Conservation (phyloP, 768 basidiomycete genomes). For the Roridomyces roridus region DNA sequence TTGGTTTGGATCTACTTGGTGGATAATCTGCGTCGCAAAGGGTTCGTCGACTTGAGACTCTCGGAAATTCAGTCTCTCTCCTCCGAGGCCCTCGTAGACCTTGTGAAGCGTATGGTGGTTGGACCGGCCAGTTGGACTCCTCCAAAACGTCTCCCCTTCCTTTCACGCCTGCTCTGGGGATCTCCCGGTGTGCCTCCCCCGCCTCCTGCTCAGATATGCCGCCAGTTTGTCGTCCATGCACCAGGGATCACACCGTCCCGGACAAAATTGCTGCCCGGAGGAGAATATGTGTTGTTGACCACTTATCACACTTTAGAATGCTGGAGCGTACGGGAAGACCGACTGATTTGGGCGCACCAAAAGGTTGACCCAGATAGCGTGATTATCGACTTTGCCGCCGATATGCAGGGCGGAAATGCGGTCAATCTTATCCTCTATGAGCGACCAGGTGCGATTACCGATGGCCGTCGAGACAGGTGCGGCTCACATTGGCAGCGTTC, state of each 20-base stretch:
- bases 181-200: background rate
- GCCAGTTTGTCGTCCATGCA: conserved; percentile 1
- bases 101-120: conserved; percentile 7
- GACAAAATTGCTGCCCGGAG: conserved; percentile 2
- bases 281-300: conserved; percentile 15
- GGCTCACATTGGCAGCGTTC: background rate
- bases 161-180: background rate
- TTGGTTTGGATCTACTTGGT: conserved; percentile 17
- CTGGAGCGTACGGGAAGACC: conserved; percentile 15
- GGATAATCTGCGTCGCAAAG: conserved; percentile 2
- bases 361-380: background rate
- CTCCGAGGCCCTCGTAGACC: conserved; percentile 2
- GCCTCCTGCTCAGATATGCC: background rate
- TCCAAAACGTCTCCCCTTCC: background rate
- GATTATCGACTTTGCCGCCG: background rate
- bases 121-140: conserved; percentile 11
- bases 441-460: background rate
- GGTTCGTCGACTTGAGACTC: conserved; percentile 8
- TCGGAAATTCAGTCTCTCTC: background rate
- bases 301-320: conserved; percentile 14
- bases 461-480: background rate
- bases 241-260: background rate
- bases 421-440: conserved; percentile 11
- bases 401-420: conserved; percentile 3
- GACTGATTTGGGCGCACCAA: conserved; percentile 10